These are phyloP conservation scores for Debaryomyces prosopidis DNA, from an alignment of 805 yeast species.

Conservation along the genomic window DNA sequence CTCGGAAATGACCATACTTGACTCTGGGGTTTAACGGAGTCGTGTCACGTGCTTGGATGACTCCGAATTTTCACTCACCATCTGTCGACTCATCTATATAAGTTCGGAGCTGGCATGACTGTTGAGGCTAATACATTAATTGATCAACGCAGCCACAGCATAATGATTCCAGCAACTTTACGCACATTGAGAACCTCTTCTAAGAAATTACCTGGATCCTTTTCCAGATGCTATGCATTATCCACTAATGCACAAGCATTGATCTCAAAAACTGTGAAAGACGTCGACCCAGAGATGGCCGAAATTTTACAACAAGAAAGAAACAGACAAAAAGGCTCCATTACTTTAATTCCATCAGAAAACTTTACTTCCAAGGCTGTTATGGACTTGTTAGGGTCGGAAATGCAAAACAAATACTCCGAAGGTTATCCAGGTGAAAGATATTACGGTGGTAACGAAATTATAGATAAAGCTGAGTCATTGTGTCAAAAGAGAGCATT, in stretches of 20 bases:
- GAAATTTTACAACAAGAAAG: conserved; percentile 76
- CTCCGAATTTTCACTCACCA: background rate
- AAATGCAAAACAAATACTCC: conserved; percentile 97
- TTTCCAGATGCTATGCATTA: conserved; percentile 53
- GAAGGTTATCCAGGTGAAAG: conserved; percentile 99
- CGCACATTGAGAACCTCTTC: conserved; percentile 25
- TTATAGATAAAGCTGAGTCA: conserved; percentile 89
- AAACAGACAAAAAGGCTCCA: conserved; percentile 89
- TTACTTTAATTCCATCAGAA: conserved; percentile 94
- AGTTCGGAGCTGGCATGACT: background rate
- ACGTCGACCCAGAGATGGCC: conserved; percentile 79
- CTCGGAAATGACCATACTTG: background rate
- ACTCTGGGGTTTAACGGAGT: background rate
- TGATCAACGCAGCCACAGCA: background rate
- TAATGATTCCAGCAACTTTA: conserved; percentile 30
- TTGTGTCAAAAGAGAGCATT: conserved; percentile 95
- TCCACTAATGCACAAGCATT: conserved; percentile 65
- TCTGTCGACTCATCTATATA: background rate
- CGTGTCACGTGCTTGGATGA: background rate
- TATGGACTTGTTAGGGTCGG: conserved; percentile 94
- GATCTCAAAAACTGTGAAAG: conserved; percentile 61
- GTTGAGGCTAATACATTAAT: background rate
- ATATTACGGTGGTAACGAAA: conserved; percentile 98
- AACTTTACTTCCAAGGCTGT: conserved; percentile 96
- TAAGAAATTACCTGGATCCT: conserved; percentile 10